Conservation (phyloP, 2,329 filamentous ascomycete species). For the Venturiaceae sp. region DNA sequence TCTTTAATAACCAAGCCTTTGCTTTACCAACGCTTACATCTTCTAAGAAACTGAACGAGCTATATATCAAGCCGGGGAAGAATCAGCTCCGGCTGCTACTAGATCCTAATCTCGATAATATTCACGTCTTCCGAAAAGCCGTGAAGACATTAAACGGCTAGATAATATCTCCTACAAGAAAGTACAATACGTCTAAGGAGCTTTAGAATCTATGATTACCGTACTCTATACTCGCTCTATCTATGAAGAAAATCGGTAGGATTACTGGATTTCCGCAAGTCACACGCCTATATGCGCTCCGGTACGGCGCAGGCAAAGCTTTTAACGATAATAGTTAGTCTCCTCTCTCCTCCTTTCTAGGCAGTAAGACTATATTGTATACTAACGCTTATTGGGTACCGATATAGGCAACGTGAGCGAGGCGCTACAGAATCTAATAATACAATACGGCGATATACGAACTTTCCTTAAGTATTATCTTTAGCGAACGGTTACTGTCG, state of each 20-base stretch:
- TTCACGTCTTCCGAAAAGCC: constrained; percentile 22
- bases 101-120: constrained; percentile 20
- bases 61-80: constrained; percentile 20
- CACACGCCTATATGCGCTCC: constrained; percentile 23
- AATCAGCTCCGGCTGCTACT: constrained; percentile 23
- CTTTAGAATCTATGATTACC: constrained; percentile 18
- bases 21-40: constrained; percentile 21
- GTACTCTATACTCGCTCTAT: constrained; percentile 15
- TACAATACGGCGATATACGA: constrained; percentile 13
- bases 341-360: neutral
- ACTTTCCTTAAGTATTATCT: constrained; percentile 16
- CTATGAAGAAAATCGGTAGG: constrained; percentile 20
- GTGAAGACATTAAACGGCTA: constrained; percentile 14
- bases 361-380: too few species aligned
- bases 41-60: constrained; percentile 23
- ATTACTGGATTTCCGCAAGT: constrained; percentile 24
- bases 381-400: too few species aligned
- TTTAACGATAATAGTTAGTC: constrained; percentile 29
- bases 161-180: constrained; percentile 18
- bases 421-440: constrained; percentile 21
- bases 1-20: constrained; percentile 23
- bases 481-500: constrained; percentile 3
- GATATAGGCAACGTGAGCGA: constrained; percentile 19
- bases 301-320: constrained; percentile 24
- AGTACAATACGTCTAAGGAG: too few species aligned